A percentile compares a stretch with the other conserved stretches of the same genome.
phyloP scores from a whole-genome alignment of 75 land plant species.

The Sequoiadendron giganteum region DNA sequence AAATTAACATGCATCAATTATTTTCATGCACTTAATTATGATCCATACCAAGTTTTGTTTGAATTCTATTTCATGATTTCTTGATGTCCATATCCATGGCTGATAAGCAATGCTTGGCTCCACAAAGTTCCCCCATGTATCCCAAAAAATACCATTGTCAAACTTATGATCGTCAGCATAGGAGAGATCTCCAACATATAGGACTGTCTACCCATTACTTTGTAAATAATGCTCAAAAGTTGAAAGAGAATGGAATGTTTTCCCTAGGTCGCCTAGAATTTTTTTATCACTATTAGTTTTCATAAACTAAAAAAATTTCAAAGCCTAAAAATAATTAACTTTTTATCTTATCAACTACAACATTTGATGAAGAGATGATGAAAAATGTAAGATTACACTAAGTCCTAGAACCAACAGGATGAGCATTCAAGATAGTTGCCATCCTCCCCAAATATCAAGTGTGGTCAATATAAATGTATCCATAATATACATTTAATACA shows the following conservation, averaged over 20 bases:
- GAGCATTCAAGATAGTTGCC: neutral
- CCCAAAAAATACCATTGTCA: constrained; percentile 79
- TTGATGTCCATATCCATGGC: constrained; percentile 95
- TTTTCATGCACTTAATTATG: neutral
- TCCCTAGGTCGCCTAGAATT: constrained; percentile 85
- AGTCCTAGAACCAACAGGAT: neutral
- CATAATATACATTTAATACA: no score
- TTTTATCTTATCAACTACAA: neutral
- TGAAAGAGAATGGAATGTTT: constrained; percentile 77
- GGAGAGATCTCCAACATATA: constrained; percentile 89
- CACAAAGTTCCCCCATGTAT: constrained; percentile 84
- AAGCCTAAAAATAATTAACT: neutral
- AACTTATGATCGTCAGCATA: constrained; percentile 81
- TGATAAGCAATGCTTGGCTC: constrained; percentile 89
- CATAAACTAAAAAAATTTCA: neutral
- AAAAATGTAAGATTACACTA: neutral
- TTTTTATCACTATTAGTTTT: neutral
- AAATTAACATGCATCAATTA: neutral
- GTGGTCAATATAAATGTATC: neutral
- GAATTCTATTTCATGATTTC: constrained; percentile 60
- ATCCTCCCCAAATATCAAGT: neutral
- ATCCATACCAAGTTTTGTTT: neutral
- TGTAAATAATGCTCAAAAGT: constrained; percentile 86
- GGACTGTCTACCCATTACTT: constrained; percentile 67
- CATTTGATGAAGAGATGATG: neutral